Evolutionary conservation across 192 early-diverging fungal species (phyloP), one percentile per base, ranked within the genome.

Genomic region (Phlyctochytrium bullatum): DNA sequence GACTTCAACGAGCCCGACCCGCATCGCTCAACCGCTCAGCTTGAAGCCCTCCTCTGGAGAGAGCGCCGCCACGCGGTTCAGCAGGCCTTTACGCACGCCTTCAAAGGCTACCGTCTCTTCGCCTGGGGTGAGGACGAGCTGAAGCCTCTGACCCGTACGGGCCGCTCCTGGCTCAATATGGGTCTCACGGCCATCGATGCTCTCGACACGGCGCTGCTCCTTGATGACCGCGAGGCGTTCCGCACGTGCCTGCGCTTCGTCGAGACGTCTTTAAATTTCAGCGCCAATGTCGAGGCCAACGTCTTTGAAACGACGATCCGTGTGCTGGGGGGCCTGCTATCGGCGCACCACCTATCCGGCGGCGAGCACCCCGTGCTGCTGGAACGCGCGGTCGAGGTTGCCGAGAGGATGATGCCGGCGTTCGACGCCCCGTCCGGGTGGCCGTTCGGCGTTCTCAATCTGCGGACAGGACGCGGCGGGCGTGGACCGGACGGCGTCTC

Each of bases 251-350:
- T 84, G 63, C 64, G 88, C 0, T 85, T 86, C 69, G 85, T 92
- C 1, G 74, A 74, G 30, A 24, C 72, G 2, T 64, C 61, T 0
- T 78, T 93, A 47, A 72, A 86, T 47, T 47, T 47, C 40, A 47
- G 20, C 30, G 20, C 28, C 29, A 0, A 0, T 30, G 28, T n/a
- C 20, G 17, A 24, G 20, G 23, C 12, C 27, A 24, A 30, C 50
- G 75, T 94, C 33, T 94, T 95, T 72, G 94, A 97, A 76, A 91
- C 90, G 24, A 91, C 89, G 0, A 94, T 95, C 64, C 82, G 93
- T 23, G 89, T 93, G 10, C 73, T 97, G 3, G 95, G 93, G 34
- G 93, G 92, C 2, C 65, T 95, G 1, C 74, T 97, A 24, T 85
- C 87, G 34, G 89, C 93, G 0, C 91, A 92, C 61, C 51, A 74